phyloP scores from a whole-genome alignment of 2,329 filamentous ascomycete species.

The Fusarium continuum region DNA sequence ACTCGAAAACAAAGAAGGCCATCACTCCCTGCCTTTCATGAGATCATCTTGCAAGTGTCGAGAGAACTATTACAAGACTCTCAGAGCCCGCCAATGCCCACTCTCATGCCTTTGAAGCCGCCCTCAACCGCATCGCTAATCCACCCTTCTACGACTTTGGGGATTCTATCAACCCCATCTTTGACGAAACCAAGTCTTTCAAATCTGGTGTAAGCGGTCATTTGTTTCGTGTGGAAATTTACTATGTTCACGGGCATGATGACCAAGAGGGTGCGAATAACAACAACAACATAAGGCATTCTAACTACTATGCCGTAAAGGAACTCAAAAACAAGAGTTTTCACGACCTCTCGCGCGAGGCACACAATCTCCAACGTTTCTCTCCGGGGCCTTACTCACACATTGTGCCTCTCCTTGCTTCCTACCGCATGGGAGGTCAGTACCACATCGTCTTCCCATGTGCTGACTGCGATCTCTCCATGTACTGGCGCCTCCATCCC shows the following conservation, averaged over 20 bases:
- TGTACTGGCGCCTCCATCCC: not conserved
- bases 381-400: not conserved
- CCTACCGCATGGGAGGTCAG: not conserved
- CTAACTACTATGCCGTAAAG: not conserved
- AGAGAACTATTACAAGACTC: not conserved
- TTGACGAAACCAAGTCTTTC: not conserved
- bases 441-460: not conserved
- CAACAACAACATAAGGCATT: too few species aligned
- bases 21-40: too few species aligned
- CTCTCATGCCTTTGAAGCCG: too few species aligned
- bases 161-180: not conserved
- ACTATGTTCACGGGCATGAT: not conserved
- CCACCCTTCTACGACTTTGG: not conserved
- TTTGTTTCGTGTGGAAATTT: not conserved
- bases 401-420: not conserved
- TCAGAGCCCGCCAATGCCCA: not conserved
- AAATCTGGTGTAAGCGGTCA: not conserved
- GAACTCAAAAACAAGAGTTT: rapidly evolving
- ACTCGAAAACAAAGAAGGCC: too few species aligned
- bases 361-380: not conserved
- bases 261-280: too few species aligned
- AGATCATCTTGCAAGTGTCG: too few species aligned
- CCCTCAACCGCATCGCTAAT: not conserved
- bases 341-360: not conserved
- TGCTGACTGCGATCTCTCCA: not conserved